These are phyloP conservation scores for Nitzschia palea DNA, from an alignment of 108 stramenopile genomes.

Conservation along the genomic window DNA sequence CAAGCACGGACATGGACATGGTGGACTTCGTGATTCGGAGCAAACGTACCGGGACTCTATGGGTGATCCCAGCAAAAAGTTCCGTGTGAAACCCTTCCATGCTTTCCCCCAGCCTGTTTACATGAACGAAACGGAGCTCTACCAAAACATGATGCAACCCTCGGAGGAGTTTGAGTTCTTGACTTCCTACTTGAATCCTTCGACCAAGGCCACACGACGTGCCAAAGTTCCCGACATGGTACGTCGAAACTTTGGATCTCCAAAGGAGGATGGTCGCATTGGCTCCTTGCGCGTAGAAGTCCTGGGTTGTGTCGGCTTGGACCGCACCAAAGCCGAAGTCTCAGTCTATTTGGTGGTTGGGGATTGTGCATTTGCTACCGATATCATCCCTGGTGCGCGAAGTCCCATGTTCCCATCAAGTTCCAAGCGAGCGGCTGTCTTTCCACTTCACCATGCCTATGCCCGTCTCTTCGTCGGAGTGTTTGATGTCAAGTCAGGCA, in stretches of 20 bases:
- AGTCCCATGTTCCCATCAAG: constrained; percentile 61
- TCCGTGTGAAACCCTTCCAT: constrained; percentile 49
- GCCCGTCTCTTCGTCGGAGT: constrained; percentile 61
- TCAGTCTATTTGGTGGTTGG: constrained; percentile 51
- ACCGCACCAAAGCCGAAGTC: constrained; percentile 46
- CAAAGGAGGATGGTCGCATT: constrained; percentile 47
- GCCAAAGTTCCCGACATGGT: constrained; percentile 26
- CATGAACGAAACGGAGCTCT: constrained; percentile 54
- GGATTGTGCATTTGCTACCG: constrained; percentile 62
- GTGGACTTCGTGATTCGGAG: neutral
- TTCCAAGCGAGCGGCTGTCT: constrained; percentile 51
- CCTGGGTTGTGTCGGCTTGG: constrained; percentile 50
- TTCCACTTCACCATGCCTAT: constrained; percentile 70
- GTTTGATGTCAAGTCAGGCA: constrained; percentile 46
- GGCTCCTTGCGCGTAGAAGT: constrained; percentile 53
- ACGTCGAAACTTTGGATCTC: constrained; percentile 35
- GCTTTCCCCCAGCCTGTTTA: constrained; percentile 31
- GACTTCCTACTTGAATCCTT: constrained; percentile 44
- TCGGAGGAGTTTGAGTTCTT: constrained; percentile 39
- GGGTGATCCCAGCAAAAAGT: constrained; percentile 28
- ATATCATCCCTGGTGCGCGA: constrained; percentile 43
- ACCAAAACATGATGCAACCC: constrained; percentile 46
- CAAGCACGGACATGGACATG: too few relatives aligned
- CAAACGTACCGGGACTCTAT: neutral
- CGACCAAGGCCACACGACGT: constrained; percentile 29